Conservation (phyloP, 345 rosid species). For the Triadica sebifera region DNA sequence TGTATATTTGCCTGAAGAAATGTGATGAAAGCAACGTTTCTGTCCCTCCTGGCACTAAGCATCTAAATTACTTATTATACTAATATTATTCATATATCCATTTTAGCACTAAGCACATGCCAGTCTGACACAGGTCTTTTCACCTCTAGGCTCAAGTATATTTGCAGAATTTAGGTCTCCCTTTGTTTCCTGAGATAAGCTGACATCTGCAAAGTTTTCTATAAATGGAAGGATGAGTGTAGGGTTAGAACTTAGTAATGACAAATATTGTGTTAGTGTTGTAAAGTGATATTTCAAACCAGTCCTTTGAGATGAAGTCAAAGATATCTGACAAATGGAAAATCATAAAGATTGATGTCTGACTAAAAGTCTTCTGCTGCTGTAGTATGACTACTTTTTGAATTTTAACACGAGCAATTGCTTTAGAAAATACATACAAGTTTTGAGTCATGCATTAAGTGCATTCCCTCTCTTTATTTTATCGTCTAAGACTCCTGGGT, state of each 20-base stretch:
- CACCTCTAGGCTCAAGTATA: background rate
- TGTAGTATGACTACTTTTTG: background rate
- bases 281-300: background rate
- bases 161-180: background rate
- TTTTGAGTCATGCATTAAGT: background rate
- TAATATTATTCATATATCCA: background rate
- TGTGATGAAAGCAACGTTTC: background rate
- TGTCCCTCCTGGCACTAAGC: background rate
- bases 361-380: background rate
- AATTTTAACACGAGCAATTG: background rate
- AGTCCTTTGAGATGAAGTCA: background rate
- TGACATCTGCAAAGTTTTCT: background rate
- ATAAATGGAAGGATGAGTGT: background rate
- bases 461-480: background rate
- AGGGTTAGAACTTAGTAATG: background rate
- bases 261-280: background rate
- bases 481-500: background rate
- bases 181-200: too few relatives aligned
- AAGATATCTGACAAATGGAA: background rate
- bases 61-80: background rate
- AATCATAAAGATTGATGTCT: too few relatives aligned
- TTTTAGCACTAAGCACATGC: slow-evolving; percentile 6
- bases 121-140: background rate
- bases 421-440: background rate
- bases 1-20: background rate